Conservation (phyloP, 108 stramenopile genomes). For the Cyclotella sp. region DNA sequence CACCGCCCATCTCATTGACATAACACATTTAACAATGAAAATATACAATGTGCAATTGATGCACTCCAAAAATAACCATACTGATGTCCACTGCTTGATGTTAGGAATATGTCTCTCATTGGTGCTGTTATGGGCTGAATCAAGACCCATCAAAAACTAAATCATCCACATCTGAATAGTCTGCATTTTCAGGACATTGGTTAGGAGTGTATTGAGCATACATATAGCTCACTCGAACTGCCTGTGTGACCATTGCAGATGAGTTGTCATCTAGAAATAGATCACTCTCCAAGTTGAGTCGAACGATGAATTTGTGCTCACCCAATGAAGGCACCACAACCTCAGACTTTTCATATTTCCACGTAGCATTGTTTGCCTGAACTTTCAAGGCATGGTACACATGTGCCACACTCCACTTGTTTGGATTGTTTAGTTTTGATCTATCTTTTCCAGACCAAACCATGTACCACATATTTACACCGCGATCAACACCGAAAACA, state of each 20-base stretch:
- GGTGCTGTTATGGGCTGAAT: background rate
- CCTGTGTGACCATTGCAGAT: background rate
- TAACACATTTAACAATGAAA: background rate
- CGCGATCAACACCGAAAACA: too few species aligned
- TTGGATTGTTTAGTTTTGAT: background rate
- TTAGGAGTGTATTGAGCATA: slow-evolving; percentile 13
- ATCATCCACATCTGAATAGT: slow-evolving; percentile 24
- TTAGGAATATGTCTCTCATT: background rate
- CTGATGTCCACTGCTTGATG: background rate
- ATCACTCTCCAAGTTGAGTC: background rate
- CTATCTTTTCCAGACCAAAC: slow-evolving; percentile 10
- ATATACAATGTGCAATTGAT: background rate
- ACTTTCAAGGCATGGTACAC: too few species aligned
- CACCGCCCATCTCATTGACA: background rate
- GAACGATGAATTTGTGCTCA: background rate
- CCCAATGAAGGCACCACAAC: background rate
- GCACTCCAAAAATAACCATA: background rate
- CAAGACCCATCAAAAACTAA: slow-evolving; percentile 21
- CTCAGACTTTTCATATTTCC: slow-evolving; percentile 5
- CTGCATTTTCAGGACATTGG: background rate
- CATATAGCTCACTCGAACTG: slow-evolving; percentile 14
- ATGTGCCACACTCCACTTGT: slow-evolving; percentile 26
- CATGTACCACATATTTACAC: too few species aligned
- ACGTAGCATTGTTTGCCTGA: background rate
- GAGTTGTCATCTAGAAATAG: background rate